Percentiles rank a stretch among this genome's conserved stretches.
These are phyloP conservation scores for Candida schatavii DNA, from an alignment of 805 yeast genomes.

Conservation along the genomic window DNA sequence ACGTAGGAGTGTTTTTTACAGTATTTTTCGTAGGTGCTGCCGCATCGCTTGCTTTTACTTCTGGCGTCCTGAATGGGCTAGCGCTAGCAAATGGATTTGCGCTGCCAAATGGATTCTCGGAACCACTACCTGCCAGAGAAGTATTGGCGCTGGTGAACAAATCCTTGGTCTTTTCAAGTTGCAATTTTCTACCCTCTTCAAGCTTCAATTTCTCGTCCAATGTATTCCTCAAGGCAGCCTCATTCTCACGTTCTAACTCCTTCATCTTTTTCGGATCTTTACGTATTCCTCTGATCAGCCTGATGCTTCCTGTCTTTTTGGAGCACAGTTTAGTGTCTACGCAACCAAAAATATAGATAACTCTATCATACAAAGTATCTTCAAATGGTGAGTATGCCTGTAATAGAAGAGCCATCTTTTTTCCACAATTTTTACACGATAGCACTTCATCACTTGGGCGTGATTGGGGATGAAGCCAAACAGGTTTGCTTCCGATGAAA, in stretches of 20 bases:
- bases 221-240: conserved; percentile 25
- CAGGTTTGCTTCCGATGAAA: conserved; percentile 70
- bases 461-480: conserved; percentile 65
- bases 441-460: conserved; percentile 52
- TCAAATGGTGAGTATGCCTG: conserved; percentile 84
- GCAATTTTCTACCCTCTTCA: conserved; percentile 42
- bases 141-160: conserved; percentile 21
- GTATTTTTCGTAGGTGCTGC: neutral
- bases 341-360: conserved; percentile 79
- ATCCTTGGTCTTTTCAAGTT: conserved; percentile 40
- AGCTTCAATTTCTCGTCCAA: conserved; percentile 39
- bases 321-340: conserved; percentile 53
- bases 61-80: conserved; percentile 19
- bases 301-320: conserved; percentile 64
- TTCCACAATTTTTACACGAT: conserved; percentile 64
- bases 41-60: neutral
- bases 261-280: conserved; percentile 53
- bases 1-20: conserved; percentile 8
- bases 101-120: conserved; percentile 28
- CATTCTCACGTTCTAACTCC: conserved; percentile 34
- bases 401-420: conserved; percentile 60
- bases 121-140: conserved; percentile 1
- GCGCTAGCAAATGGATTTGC: conserved; percentile 38
- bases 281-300: conserved; percentile 73
- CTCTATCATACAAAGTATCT: conserved; percentile 71